These are phyloP conservation scores for Euphorbia schlechtendalii DNA, from an alignment of 441 rosid species.

Conservation along the genomic window DNA sequence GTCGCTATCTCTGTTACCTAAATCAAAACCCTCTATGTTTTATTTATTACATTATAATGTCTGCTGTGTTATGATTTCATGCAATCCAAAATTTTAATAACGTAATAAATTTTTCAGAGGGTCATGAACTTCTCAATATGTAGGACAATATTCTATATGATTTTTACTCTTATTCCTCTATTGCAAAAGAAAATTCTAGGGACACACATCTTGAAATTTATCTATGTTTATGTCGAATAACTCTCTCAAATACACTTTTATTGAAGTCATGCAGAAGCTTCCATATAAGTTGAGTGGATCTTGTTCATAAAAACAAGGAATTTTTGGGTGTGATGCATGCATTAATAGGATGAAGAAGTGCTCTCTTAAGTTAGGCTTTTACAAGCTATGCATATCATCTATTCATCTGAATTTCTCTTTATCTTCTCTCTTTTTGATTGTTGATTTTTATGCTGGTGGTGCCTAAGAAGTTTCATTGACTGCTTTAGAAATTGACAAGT, in stretches of 20 bases:
- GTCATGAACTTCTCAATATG: neutral
- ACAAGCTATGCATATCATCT: slow-evolving; percentile 3
- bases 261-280: neutral
- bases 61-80: neutral
- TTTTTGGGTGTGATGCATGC: neutral
- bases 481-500: slow-evolving; percentile 72
- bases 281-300: neutral
- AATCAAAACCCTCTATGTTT: neutral
- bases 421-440: neutral
- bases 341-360: neutral
- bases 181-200: too few relatives aligned
- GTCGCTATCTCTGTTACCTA: neutral
- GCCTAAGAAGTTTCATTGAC: slow-evolving; percentile 20
- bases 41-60: neutral
- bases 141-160: neutral
- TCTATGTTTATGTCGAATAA: too few relatives aligned
- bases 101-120: neutral
- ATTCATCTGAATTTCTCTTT: neutral
- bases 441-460: neutral
- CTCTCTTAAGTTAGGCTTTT: neutral
- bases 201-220: too few relatives aligned
- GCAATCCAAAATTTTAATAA: neutral
- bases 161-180: too few relatives aligned
- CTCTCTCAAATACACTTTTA: too few relatives aligned
- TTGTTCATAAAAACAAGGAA: neutral